Evolutionary conservation across 2,329 filamentous ascomycete genomes (phyloP), one percentile per base, ranked within the genome.

Genomic region (Apiospora pterosperma): DNA sequence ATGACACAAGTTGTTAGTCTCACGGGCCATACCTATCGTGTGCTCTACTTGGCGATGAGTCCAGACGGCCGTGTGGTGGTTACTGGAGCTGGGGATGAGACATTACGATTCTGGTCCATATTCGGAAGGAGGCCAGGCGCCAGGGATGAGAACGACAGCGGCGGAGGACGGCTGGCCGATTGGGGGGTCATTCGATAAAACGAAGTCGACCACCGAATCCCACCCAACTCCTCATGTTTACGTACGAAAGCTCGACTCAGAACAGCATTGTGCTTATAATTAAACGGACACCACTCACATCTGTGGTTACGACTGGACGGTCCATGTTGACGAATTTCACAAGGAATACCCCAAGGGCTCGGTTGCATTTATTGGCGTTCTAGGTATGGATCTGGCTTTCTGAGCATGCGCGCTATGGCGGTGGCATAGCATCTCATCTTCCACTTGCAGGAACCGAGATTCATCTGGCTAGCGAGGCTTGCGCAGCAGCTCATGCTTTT

Each of bases 1-100:
- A 98, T 99, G 96, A 93, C 93, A 60, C 96, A 98, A 76, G 93
- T 99, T 10, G 95, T 93, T 44, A 97, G 92, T 70, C 82, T 99
- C 58, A 99, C 96, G 0, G 96, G 96, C 0, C 96, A 99, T 77
- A 99, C 96, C 1, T 98, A 96, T 78, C 91, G 96, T 73, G 96
- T 99, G 14, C 84, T 99, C 3, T 99, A 98, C 76, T 84, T 99
- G 62, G 94, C 94, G 36, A 98, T 98, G 93, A 97, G 94, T 74
- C 96, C 96, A 1, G 95, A 98, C 74, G 96, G 96, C 21, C 88
- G 94, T 70, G 92, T 93, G 3, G 92, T 99, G 23, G 96, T 98
- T 14, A 99, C 96, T 0, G 96, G 96, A 28, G 96, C 96, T 4
- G 96, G 96, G 19, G 96, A 99, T 70, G 96, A 99, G 80, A 99